Evolutionary conservation across 495 filamentous ascomycete species (phyloP).

Genomic region (Podospora tetraspora): DNA sequence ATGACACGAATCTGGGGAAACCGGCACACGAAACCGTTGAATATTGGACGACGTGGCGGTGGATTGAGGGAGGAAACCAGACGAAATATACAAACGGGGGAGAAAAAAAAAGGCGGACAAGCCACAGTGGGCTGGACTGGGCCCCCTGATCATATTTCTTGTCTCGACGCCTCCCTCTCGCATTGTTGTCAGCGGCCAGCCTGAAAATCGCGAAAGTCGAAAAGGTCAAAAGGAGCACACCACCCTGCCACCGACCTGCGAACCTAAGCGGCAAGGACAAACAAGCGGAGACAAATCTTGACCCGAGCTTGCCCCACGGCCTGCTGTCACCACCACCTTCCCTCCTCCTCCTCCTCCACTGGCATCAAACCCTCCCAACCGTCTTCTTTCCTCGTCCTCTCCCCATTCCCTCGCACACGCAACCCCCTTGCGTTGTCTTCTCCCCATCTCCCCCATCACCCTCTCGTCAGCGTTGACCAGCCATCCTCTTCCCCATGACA

Average conservation of each 20-base stretch:
- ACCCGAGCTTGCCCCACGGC: slow-evolving; percentile 10
- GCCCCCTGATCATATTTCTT: background rate
- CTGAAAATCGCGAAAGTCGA: background rate
- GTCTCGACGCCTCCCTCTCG: background rate
- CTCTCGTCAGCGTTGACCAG: background rate
- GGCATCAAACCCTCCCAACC: background rate
- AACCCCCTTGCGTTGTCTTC: background rate
- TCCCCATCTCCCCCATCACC: slow-evolving; percentile 7
- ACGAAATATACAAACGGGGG: background rate
- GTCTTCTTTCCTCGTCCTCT: background rate
- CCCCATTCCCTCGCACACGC: background rate
- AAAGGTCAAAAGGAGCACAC: background rate
- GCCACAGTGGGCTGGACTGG: background rate
- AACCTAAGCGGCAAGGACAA: background rate
- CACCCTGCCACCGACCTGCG: background rate
- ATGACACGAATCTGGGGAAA: background rate
- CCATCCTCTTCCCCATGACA: slow-evolving; percentile 17
- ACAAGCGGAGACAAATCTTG: background rate
- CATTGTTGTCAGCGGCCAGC: background rate
- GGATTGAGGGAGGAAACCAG: background rate
- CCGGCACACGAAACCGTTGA: background rate
- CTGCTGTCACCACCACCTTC: slow-evolving; percentile 5
- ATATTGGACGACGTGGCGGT: background rate
- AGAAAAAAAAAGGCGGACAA: slow-evolving; percentile 1
- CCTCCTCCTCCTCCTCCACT: slow-evolving; percentile 2